Conservation (phyloP, 139 green algal species). For the Spirogloea muscicola region DNA sequence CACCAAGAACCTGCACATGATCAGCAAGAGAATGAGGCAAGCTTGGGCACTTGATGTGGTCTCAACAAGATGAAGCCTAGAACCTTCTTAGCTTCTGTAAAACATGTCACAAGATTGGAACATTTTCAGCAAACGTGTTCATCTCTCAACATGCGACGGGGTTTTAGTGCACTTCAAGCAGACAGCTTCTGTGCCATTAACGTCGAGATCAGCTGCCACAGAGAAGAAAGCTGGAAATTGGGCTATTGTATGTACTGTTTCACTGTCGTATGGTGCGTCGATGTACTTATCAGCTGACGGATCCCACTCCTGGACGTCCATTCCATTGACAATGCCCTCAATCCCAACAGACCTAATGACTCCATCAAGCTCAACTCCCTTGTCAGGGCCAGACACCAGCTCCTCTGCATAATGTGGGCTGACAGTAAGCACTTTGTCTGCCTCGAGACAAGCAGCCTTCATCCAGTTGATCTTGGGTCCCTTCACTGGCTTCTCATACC, state of each 20-base stretch:
- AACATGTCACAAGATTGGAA: too few relatives aligned
- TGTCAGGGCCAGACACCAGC: constrained; percentile 65
- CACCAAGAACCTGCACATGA: constrained; percentile 46
- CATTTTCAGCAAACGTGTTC: too few relatives aligned
- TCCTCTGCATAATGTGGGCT: constrained; percentile 95
- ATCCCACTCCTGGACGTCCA: constrained; percentile 94
- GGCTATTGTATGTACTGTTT: too few relatives aligned
- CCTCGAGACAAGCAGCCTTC: constrained; percentile 78
- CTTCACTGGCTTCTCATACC: constrained; percentile 58
- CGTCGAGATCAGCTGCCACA: too few relatives aligned
- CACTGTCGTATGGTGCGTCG: constrained; percentile 87
- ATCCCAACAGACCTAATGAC: constrained; percentile 67
- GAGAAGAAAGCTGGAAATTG: too few relatives aligned
- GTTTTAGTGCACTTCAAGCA: too few relatives aligned
- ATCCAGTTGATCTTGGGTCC: constrained; percentile 94
- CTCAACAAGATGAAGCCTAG: too few relatives aligned
- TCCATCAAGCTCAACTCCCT: constrained; percentile 85
- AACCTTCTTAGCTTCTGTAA: too few relatives aligned
- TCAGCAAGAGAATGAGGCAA: too few relatives aligned
- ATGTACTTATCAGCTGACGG: constrained; percentile 92
- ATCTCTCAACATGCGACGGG: too few relatives aligned
- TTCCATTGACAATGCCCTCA: constrained; percentile 98
- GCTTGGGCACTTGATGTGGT: too few relatives aligned
- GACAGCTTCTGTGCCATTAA: too few relatives aligned
- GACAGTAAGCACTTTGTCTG: constrained; percentile 92